Evolutionary conservation across 805 yeast genomes (phyloP), one percentile per base, ranked within the genome.

Genomic region (Saturnispora quitensis): DNA sequence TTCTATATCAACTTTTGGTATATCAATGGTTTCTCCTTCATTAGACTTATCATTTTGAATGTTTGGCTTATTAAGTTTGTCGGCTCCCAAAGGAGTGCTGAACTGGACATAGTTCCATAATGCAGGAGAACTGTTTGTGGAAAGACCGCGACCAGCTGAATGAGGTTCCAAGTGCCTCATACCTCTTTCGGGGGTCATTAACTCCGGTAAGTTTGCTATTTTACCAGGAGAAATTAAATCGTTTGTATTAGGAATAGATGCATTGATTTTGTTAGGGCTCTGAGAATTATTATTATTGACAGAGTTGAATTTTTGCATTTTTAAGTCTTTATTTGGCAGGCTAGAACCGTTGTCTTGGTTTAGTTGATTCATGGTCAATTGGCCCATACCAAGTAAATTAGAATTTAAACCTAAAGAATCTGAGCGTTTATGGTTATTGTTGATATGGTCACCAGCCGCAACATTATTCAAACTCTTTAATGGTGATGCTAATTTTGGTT

Each of bases 21-120:
- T 7, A 22, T 40, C 40, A 18, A 31, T 36, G 9, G n/a, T 22
- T 27, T 47, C 48, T 6, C 43, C 50, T 31, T 42, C 31, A 24
- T 20, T 35, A 12, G 20, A 22, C 12, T 28, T 40, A 27, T 36
- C 45, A 12, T 44, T 42, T 27, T 28, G 47, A 15, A 40, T 48
- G 36, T 31, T 53, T 17, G 49, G 13, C 8, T n/a, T 38, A 9
- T 38, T 13, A 24, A n/a, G 17, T 27, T 36, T 44, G n/a, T 51
- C 45, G 7, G 55, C 65, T 9, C 65, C 69, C 40, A 66, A 45
- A 2, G 71, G 70, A 1, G 70, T 67, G 12, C 73, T 69, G 47
- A 90, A 82, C 61, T 89, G 96, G 62, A 90, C 88, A 69, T 87
- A 82, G 63, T 86, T 87, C 97, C 97, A 88, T 53, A 90, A 78